Evolutionary conservation across 805 yeast species (phyloP), one percentile per base, ranked within the genome.

Genomic region (Debaryomyces hansenii): DNA sequence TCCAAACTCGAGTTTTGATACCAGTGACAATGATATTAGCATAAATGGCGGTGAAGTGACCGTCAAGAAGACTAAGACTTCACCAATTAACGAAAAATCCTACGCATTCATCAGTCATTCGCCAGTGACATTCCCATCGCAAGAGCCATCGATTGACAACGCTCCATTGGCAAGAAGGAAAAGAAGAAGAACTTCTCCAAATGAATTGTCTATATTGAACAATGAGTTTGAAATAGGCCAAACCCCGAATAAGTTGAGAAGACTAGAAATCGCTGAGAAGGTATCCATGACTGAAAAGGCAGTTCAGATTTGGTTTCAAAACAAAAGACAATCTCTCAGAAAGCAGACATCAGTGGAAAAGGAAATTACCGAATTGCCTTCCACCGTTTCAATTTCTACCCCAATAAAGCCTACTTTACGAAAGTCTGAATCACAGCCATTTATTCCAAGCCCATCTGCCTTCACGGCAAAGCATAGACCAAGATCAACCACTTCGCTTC

Each of bases 221-320:
- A 67, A 75, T 32, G 96, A 90, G 69, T 94, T 92, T 59, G 77
- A 77, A 41, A 61, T 70, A 41, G 90, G 96, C 49, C 74, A 83
- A 37, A 89, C 96, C 41, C 99, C 99, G 39, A 85, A 86, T 61
- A 85, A 84, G 63, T 69, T 77, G 38, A 77, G 85, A 60, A 81
- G 98, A 55, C 74, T 80, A 37, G 87, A 84, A 53, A 87, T 94
- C 53, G 96, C 98, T 4, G 66, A 71, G 27, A 80, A 75, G 53
- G 95, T 94, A 35, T 84, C 83, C 55, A 94, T 94, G 98, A 82
- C 92, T n/a, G 97, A 91, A 66, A 90, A 91, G 65, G 96, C 97
- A 1, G 96, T 94, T 31, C 99, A 94, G 70, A 90, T 92, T 52
- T 94, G 99, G 99, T 94, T 94, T 70, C 99, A 94, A 70, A 94